Evolutionary conservation across 2,329 filamentous ascomycete species (phyloP), one percentile per base, ranked within the genome.

Genomic region (Ophiostoma ulmi): DNA sequence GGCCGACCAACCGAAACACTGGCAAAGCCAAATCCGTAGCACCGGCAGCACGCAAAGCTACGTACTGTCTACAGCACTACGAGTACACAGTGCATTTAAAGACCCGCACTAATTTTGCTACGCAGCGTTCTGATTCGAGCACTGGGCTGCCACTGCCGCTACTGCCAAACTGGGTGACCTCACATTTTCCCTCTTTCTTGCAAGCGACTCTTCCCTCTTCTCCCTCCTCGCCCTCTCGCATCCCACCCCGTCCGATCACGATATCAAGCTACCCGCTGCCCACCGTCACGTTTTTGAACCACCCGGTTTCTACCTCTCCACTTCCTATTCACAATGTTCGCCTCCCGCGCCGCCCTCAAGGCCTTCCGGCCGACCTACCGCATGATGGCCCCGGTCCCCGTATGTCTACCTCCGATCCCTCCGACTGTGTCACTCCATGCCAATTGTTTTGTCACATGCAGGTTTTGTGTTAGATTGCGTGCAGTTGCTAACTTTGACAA

Each of bases 331-430:
- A 71, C n/a, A 35, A 91, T 91, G 89, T 87, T 85, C 80, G 83
- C 89, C 78, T 88, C 90, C 78, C 84, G 85, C 77, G 82, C 86
- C 78, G 83, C 86, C 79, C 81, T 92, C 78, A 85, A 86, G 78
- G 89, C 90, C 86, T 86, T 89, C 80, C 87, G 84, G 80, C 87
- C 87, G 75, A 88, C 88, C 75, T 81, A 82, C 80, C 86, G 87
- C 82, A 85, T 89, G 86, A 86, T 90, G 85, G 83, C 84, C 80
- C 88, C 91, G 76, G 81, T 92, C 78, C 91, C 91, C 77, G 92
- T 94, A 84, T 84, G 89, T 84, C 75, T 22, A 66, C 38, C 61
- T 39, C 68, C 52, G 68, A 44, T 41, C 39, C 17, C 55, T 10
- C 39, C 52, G 41, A 10, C 20, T 68, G 71, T 67, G 44, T 41